Percentiles rank a stretch among this genome's conserved stretches.
These are phyloP conservation scores for Aleurites moluccanus DNA, from an alignment of 441 rosid species.

Conservation along the genomic window DNA sequence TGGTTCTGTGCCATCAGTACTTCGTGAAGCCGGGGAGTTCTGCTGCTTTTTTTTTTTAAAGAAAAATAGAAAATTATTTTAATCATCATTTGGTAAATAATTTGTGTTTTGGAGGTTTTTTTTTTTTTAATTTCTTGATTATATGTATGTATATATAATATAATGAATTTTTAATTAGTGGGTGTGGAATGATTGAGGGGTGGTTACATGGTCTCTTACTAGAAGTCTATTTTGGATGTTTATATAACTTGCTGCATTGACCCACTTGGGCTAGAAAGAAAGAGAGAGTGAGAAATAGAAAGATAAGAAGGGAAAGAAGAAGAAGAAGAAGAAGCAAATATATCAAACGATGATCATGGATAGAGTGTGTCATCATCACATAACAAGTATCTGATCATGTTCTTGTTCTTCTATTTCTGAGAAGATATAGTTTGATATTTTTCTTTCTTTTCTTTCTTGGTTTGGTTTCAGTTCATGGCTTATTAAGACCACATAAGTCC, in stretches of 20 bases:
- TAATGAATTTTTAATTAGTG: constrained; percentile 27
- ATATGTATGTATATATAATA: too few relatives aligned
- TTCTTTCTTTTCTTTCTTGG: constrained; percentile 36
- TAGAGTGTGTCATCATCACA: constrained; percentile 50
- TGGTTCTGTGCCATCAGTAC: constrained; percentile 15
- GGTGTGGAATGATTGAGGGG: constrained; percentile 60
- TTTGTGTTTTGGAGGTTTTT: not conserved
- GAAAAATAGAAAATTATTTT: not conserved
- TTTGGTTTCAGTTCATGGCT: constrained; percentile 37
- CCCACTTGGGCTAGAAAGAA: constrained; percentile 43
- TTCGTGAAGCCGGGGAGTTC: constrained; percentile 26
- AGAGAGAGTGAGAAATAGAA: constrained; percentile 29
- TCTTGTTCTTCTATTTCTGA: constrained; percentile 32
- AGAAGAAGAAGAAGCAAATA: constrained; percentile 26
- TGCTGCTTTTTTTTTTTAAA: not conserved
- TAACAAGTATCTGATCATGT: constrained; percentile 39
- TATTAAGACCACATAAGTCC: constrained; percentile 23
- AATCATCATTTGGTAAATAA: not conserved
- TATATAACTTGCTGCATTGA: constrained; percentile 47
- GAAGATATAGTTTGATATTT: constrained; percentile 39
- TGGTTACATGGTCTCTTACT: constrained; percentile 28
- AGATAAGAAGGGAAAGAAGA: not conserved
- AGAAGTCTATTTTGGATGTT: constrained; percentile 57
- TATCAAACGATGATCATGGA: constrained; percentile 41
- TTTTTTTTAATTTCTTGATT: constrained; percentile 10